Base-by-base conservation (phyloP, 1,139 yeast genomes). In the Protomyces gravidus region DNA sequence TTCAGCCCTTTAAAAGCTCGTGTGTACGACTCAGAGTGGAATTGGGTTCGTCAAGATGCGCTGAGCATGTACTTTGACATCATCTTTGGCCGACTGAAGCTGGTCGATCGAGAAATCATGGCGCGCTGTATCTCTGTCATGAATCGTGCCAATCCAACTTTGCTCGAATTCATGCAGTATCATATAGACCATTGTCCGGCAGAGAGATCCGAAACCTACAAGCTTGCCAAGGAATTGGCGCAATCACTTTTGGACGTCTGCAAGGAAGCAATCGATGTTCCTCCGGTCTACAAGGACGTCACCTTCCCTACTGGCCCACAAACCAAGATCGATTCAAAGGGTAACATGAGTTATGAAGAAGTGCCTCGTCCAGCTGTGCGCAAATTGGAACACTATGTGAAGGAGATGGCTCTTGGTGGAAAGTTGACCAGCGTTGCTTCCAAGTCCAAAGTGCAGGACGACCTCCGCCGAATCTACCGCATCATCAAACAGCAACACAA, bases 41-140 rank as follows among this genome's bases (percentile, higher is more conserved):
- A 94, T 75, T 92, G 98, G 98, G 97, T 97, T 50, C 87, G 97
- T 76, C 98, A 92, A 78, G 96, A 94, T 73, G 87, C 94, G 64
- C 77, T 92, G 68, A 84, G 90, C 57, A 86, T 92, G 89, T 92
- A 89, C 77, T 92, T 82, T 72, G 97, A 92, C 75, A 89, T 92
- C 69, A 89, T 92, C 69, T 94, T 92, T 73, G 98, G 98, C 71
- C 85, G 88, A 66, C 80, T 92, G 68, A 83, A 85, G 51, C 85
- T 89, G 62, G 86, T 92, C 66, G 97, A 92, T 72, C 85, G 98
- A 73, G 97, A 92, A 77, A 89, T 95, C 65, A 95, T 92, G 63
- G 83, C 90, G 66, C 96, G 90, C 73, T 95, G 98, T 75, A 90
- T 92, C 70, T 89, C 89, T 74, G 88, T 92, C 73, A 90, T 92